Evolutionary conservation across 2,329 filamentous ascomycete genomes (phyloP).

Genomic region (Fusarium mexicanum): DNA sequence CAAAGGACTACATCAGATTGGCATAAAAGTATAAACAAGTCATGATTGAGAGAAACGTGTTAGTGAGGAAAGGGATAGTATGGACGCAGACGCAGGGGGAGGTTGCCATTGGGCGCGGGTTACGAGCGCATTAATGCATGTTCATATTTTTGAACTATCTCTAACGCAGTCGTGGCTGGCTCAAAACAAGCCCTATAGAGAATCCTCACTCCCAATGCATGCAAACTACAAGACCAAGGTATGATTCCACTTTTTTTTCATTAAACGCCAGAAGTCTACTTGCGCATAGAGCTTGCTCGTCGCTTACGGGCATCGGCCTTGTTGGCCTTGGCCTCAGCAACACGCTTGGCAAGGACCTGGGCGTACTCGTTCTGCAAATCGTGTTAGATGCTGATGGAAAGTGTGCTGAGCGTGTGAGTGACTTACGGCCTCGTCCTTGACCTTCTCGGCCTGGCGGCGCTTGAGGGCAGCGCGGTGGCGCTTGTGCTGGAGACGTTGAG

Average conservation of each 20-base stretch:
- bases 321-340: conserved; percentile 93
- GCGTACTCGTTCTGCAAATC: conserved; percentile 90
- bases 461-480: conserved; percentile 97
- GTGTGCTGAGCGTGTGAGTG: too few relatives aligned
- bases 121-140: conserved; percentile 46
- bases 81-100: conserved; percentile 6
- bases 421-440: conserved; percentile 98
- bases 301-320: conserved; percentile 97
- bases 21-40: not conserved
- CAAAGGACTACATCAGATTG: not conserved
- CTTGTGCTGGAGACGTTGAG: conserved; percentile 99
- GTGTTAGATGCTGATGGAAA: not conserved
- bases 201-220: conserved; percentile 55
- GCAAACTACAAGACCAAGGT: conserved; percentile 53
- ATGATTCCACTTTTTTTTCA: conserved; percentile 49
- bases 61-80: not conserved
- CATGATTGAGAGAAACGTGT: not conserved
- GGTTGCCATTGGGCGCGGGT: conserved; percentile 25
- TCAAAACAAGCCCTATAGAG: conserved; percentile 45
- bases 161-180: conserved; percentile 52
- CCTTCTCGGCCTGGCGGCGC: conserved; percentile 95
- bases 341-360: conserved; percentile 95
- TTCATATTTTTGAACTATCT: conserved; percentile 50
- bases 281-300: conserved; percentile 93
- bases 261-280: conserved; percentile 66